Conservation (phyloP, 345 rosid species). For the Dimocarpus longan region DNA sequence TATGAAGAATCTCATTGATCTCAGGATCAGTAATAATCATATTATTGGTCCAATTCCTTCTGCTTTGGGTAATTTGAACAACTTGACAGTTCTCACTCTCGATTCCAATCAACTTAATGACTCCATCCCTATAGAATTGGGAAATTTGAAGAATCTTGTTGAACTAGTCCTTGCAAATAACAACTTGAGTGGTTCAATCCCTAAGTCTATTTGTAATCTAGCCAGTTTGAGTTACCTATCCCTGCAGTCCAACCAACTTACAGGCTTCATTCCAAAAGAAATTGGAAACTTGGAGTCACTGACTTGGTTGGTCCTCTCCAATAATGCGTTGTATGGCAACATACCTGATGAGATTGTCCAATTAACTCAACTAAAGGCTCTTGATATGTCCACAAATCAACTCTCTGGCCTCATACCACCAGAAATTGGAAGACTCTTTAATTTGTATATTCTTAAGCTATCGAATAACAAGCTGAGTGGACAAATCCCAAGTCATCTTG, state of each 20-base stretch:
- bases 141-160: background rate
- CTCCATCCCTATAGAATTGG: background rate
- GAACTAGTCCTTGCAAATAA: background rate
- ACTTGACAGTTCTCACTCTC: background rate
- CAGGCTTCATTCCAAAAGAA: background rate
- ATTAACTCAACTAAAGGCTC: background rate
- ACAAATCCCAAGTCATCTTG: background rate
- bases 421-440: conserved; percentile 2
- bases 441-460: background rate
- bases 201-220: background rate
- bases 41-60: conserved; percentile 7
- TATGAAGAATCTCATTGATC: background rate
- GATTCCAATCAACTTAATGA: background rate
- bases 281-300: background rate
- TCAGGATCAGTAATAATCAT: background rate
- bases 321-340: background rate
- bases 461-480: background rate
- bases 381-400: background rate
- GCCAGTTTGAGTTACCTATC: accelerated
- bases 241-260: conserved; percentile 10
- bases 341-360: background rate
- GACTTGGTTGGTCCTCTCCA: background rate
- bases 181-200: conserved; percentile 1
- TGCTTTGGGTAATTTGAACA: background rate
- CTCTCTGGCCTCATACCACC: background rate